Base-by-base conservation (phyloP, 257 asterid species). In the Haberlea rhodopensis region DNA sequence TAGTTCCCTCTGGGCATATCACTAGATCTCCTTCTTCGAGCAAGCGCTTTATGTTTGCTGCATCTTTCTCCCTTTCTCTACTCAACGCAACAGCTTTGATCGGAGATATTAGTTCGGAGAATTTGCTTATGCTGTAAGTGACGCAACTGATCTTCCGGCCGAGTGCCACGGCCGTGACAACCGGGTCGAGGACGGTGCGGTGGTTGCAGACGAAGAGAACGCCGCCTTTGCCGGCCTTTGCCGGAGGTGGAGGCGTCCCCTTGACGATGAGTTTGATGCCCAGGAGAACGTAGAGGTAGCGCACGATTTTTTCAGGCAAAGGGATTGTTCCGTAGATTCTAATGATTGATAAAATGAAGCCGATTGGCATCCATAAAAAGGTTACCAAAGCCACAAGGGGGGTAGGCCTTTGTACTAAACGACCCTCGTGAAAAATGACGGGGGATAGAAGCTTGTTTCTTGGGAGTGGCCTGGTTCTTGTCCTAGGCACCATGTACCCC, bases 161-260 rank as follows among this genome's bases (percentile, higher is more conserved):
- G 0, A 91, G 87, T 1, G 97, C 95, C 27, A 87, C 91, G 0
- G 97, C 90, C 5, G 78, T 79, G 43, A 91, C 92, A 0, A 91
- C 87, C 0, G 98, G 98, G 68, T 91, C 97, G 26, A 91, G 75
- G 56, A 89, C 70, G 8, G 97, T 82, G 26, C 96, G 84, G 82
- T 91, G 97, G 88, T 91, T 91, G 89, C 98, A 89, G 1, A 89
- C 85, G 62, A 89, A 82, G 58, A 91, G 76, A 16, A 82, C 86
- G 16, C 98, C 96, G 54, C 89, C 74, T 13, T 66, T 76, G 5
- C 95, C 90, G 1, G 75, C 24, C 0, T 62, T 31, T 0, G 96
- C 96, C 1, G 96, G 91, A 13, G 96, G 96, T 0, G 96, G 98
- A 2, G 92, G 98, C 21, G 71, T 87, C 52, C 98, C 98, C 60